phyloP scores from a whole-genome alignment of 805 yeast genomes.

The Saccharomyces mikatae region DNA sequence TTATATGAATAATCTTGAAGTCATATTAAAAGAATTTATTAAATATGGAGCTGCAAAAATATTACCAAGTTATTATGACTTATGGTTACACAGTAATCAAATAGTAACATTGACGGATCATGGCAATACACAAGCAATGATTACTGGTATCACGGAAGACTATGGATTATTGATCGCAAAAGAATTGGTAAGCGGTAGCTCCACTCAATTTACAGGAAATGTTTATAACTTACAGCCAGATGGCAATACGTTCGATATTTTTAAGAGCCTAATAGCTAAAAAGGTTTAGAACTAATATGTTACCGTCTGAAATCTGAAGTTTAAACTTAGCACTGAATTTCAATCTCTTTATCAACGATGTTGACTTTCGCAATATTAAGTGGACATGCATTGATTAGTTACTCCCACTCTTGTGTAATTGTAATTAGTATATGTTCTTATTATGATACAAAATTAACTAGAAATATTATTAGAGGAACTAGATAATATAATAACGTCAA shows the following conservation, averaged over 20 bases:
- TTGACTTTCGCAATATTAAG: neutral
- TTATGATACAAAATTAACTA: neutral
- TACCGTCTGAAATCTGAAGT: neutral
- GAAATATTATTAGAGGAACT: neutral
- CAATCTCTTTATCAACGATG: neutral
- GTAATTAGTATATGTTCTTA: neutral
- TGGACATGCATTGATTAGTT: neutral
- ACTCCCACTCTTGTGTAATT: neutral
- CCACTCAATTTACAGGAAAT: conserved; percentile 43
- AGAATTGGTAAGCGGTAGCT: conserved; percentile 41
- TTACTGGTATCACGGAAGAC: conserved; percentile 75
- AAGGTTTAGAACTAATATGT: conserved; percentile 26
- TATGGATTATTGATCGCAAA: conserved; percentile 77
- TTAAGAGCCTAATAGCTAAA: conserved; percentile 73
- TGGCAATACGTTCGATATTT: conserved; percentile 94
- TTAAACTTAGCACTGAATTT: neutral
- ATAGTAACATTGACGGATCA: conserved; percentile 57
- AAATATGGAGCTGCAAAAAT: conserved; percentile 61
- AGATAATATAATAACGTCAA: conserved; percentile 1
- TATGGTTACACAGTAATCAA: conserved; percentile 83
- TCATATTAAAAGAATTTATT: conserved; percentile 50
- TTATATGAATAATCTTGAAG: conserved; percentile 56
- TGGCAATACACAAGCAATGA: conserved; percentile 46
- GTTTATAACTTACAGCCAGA: conserved; percentile 81
- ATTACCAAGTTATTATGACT: conserved; percentile 59